A percentile compares a stretch with the other conserved stretches of the same genome.
phyloP scores from a whole-genome alignment of 2,329 filamentous ascomycete species.

The Neofusicoccum sp. region DNA sequence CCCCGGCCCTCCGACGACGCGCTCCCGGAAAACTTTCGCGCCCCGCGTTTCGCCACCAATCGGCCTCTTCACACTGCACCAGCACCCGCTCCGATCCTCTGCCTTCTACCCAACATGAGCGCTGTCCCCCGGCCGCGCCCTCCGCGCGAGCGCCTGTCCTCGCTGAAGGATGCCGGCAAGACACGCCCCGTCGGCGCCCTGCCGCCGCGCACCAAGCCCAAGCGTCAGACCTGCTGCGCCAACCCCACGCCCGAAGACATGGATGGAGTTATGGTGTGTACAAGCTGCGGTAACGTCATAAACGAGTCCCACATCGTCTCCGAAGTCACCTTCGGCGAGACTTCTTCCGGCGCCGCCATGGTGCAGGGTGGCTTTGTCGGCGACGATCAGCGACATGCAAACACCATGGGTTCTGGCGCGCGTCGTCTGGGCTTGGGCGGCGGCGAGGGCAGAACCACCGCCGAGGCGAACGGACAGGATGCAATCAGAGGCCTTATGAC shows the following conservation, averaged over 20 bases:
- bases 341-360: constrained; percentile 77
- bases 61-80: background rate
- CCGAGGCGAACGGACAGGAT: constrained; percentile 56
- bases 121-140: constrained; percentile 13
- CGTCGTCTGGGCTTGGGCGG: constrained; percentile 36
- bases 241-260: constrained; percentile 26
- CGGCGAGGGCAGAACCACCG: constrained; percentile 60
- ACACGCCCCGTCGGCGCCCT: constrained; percentile 18
- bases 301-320: constrained; percentile 87
- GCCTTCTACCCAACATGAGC: constrained; percentile 10
- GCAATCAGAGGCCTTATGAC: constrained; percentile 40
- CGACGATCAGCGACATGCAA: constrained; percentile 78
- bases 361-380: constrained; percentile 88
- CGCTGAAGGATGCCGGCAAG: constrained; percentile 26
- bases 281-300: constrained; percentile 79
- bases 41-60: background rate
- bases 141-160: constrained; percentile 27
- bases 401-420: constrained; percentile 52
- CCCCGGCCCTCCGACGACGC: background rate
- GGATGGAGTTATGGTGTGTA: constrained; percentile 60
- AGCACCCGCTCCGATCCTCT: background rate
- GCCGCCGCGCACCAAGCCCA: constrained; percentile 18
- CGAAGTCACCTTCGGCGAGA: constrained; percentile 89
- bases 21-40: background rate
- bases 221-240: constrained; percentile 29